Percentiles rank a stretch among this genome's conserved stretches.
Evolutionary conservation across 306 rosid genomes (phyloP).

Genomic region (Ceratonia siliqua): DNA sequence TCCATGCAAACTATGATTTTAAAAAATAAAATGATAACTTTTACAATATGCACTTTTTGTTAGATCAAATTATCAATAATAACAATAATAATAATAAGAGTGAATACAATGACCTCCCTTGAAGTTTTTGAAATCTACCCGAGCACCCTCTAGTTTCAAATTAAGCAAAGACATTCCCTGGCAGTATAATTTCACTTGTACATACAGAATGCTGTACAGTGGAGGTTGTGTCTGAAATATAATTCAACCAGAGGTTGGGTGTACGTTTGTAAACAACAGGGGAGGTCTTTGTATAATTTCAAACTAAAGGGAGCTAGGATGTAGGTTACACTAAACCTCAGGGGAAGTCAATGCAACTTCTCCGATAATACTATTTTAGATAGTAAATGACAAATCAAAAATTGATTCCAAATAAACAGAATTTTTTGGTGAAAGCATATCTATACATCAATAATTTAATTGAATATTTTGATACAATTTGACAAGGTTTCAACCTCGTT

Average conservation of each 20-base stretch:
- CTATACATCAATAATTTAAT: not conserved
- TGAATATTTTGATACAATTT: not conserved
- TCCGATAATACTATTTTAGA: not conserved
- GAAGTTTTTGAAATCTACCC: not conserved
- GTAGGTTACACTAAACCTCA: not conserved
- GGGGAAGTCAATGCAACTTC: not conserved
- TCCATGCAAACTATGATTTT: not conserved
- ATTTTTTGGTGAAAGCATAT: not conserved
- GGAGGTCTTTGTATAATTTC: not conserved
- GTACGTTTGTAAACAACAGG: not conserved
- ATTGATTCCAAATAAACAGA: not conserved
- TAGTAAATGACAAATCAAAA: not conserved
- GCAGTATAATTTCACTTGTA: not conserved
- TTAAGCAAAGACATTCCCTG: not conserved
- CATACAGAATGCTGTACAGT: not conserved
- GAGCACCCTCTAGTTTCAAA: not conserved
- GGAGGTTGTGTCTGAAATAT: not conserved
- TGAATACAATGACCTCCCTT: not conserved
- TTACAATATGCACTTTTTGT: not conserved
- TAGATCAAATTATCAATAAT: slow-evolving; percentile 27
- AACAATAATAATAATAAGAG: not conserved
- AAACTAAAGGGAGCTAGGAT: not conserved
- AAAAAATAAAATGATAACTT: not conserved
- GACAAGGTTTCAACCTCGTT: not conserved
- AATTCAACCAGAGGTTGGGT: not conserved